Percentiles rank a stretch among this genome's conserved stretches.
phyloP scores from a whole-genome alignment of 192 early-diverging fungal species.

The Coemansia sp. region DNA sequence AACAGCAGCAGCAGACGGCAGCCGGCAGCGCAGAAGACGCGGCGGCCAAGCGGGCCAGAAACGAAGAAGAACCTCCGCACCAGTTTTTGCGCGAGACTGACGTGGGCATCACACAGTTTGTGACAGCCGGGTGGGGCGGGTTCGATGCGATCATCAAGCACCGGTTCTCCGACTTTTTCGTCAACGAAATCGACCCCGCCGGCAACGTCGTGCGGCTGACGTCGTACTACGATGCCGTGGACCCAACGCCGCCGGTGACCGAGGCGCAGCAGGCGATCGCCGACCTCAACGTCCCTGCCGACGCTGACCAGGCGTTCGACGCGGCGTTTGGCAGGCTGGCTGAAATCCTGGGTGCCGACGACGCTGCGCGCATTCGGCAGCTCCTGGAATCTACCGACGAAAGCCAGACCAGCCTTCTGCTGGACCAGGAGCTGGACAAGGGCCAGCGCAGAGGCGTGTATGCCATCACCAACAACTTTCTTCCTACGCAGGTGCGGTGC shows the following conservation, averaged over 20 bases:
- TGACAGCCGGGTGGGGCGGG: conserved; percentile 33
- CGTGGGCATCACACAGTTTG: conserved; percentile 69
- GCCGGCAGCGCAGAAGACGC: not conserved
- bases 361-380: conserved; percentile 20
- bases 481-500: conserved; percentile 35
- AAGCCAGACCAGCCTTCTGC: conserved; percentile 17
- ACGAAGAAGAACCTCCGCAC: not conserved
- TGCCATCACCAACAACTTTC: conserved; percentile 56
- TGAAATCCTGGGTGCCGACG: conserved; percentile 25
- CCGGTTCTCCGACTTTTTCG: conserved; percentile 89
- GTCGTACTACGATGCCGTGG: conserved; percentile 34
- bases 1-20: not conserved
- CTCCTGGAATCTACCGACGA: conserved; percentile 20
- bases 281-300: conserved; percentile 29
- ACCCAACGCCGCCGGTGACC: conserved; percentile 29
- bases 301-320: conserved; percentile 28
- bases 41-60: conserved; percentile 33
- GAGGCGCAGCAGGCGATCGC: conserved; percentile 36
- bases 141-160: conserved; percentile 57
- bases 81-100: conserved; percentile 58
- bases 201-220: conserved; percentile 75
- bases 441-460: conserved; percentile 40
- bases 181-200: conserved; percentile 83
- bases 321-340: conserved; percentile 28
- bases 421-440: conserved; percentile 43